Base-by-base conservation (phyloP, 805 yeast genomes). In the Lipomyces mesembrius region DNA sequence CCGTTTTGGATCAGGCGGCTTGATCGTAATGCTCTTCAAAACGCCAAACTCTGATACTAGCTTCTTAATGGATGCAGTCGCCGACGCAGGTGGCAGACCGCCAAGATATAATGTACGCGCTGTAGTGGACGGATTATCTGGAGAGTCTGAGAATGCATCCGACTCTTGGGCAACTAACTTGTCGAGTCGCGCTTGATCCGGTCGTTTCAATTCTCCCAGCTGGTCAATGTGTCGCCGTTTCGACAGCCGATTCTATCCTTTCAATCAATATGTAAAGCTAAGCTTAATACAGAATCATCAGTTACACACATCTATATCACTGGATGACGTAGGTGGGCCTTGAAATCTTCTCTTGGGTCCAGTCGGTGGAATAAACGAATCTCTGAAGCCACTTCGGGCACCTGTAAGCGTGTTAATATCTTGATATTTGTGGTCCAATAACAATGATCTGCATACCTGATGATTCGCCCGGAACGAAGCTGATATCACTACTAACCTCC, bases 51-150 rank as follows among this genome's bases (percentile, higher is more conserved):
- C 59, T 8, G 25, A 7, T n/a, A 68, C 60, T 3, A 68, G 39
- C 43, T 59, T 14, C 49, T 27, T 49, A 3, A 68, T 56, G 6
- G 56, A 29, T 3, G 27, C 20, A 9, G 25, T 58, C 34, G 64
- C 59, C 2, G 60, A 49, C 20, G 12, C 11, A 6, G 49, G 25
- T 8, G 71, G 71, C 29, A 68, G 56, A 17, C 67, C 63, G 29
- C 64, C 58, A 2, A 68, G 35, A 17, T 61, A 59, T 22, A 68
- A 22, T 8, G 64, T 65, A 9, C 63, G 61, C 1, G 64, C 53
- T 8, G 56, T 35, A 11, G 53, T 6, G 2, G 59, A 60, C 34
- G 51, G 22, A 37, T 59, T 61, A 12, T 56, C 58, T 4, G 56
- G 52, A 2, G 22, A 25, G 11, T 12, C 43, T 22, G 55, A 53